phyloP scores from a whole-genome alignment of 2,329 filamentous ascomycete genomes.

The Teratosphaeriaceae sp. region DNA sequence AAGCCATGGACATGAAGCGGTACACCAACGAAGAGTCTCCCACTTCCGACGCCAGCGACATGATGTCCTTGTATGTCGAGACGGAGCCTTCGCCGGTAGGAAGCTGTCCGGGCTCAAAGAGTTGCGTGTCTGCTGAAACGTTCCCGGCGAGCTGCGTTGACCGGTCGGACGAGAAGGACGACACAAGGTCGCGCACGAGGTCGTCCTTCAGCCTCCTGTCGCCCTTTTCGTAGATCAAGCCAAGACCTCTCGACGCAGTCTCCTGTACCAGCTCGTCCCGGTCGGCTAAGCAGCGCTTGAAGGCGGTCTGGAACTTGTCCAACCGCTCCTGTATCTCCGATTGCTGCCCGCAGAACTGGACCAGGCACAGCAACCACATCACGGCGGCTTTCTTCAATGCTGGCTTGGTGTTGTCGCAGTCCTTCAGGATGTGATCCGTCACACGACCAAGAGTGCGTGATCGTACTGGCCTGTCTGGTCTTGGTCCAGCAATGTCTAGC shows the following conservation, averaged over 20 bases:
- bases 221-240: constrained; percentile 91
- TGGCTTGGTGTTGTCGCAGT: constrained; percentile 81
- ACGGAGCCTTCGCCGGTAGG: constrained; percentile 87
- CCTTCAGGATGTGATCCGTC: constrained; percentile 65
- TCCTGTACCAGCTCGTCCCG: constrained; percentile 94
- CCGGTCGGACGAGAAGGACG: constrained; percentile 72
- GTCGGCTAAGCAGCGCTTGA: constrained; percentile 79
- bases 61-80: constrained; percentile 96
- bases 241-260: constrained; percentile 81
- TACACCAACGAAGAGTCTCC: constrained; percentile 96
- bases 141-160: constrained; percentile 64
- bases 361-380: constrained; percentile 88
- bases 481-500: constrained; percentile 46
- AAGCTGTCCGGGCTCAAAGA: constrained; percentile 85
- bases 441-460: constrained; percentile 45
- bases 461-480: constrained; percentile 35
- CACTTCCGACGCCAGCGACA: constrained; percentile 90
- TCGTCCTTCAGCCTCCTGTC: constrained; percentile 73
- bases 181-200: constrained; percentile 79
- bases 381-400: constrained; percentile 85
- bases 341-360: constrained; percentile 84
- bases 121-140: constrained; percentile 82
- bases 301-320: constrained; percentile 74
- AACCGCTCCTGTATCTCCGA: constrained; percentile 65
- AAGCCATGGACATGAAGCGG: constrained; percentile 95